These are phyloP conservation scores for Coniochaeta prunicola DNA, from an alignment of 2,329 filamentous ascomycete species.

Conservation along the genomic window DNA sequence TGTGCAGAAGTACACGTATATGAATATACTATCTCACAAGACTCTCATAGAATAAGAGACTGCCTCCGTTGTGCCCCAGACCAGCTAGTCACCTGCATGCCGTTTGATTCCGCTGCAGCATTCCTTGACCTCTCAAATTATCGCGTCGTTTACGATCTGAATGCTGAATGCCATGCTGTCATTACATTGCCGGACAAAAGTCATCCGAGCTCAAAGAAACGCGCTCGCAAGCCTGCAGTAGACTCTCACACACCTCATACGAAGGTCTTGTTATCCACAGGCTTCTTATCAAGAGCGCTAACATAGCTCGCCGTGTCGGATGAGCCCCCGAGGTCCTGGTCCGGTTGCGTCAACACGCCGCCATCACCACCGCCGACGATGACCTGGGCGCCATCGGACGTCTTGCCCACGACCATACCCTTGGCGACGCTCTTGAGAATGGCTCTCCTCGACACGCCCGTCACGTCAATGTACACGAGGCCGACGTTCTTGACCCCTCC, in stretches of 20 bases:
- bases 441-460: constrained; percentile 81
- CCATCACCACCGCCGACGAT: constrained; percentile 60
- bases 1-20: too few species aligned
- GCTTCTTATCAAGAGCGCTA: not conserved
- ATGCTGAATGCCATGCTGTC: not conserved
- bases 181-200: not conserved
- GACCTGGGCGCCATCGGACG: constrained; percentile 65
- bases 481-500: constrained; percentile 94
- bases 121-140: not conserved
- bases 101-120: not conserved
- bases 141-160: not conserved
- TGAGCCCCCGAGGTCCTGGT: constrained; percentile 10
- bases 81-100: not conserved
- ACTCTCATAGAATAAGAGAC: too few species aligned
- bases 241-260: not conserved
- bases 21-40: too few species aligned
- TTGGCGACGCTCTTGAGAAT: constrained; percentile 94
- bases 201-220: not conserved
- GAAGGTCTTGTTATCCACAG: constrained; percentile 9
- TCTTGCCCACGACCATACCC: constrained; percentile 85
- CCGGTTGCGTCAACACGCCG: constrained; percentile 13
- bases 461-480: constrained; percentile 93
- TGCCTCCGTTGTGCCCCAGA: not conserved
- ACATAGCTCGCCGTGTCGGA: constrained; percentile 15
- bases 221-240: not conserved